Conservation (phyloP, 2,329 filamentous ascomycete genomes). For the Elsinoe batatas region DNA sequence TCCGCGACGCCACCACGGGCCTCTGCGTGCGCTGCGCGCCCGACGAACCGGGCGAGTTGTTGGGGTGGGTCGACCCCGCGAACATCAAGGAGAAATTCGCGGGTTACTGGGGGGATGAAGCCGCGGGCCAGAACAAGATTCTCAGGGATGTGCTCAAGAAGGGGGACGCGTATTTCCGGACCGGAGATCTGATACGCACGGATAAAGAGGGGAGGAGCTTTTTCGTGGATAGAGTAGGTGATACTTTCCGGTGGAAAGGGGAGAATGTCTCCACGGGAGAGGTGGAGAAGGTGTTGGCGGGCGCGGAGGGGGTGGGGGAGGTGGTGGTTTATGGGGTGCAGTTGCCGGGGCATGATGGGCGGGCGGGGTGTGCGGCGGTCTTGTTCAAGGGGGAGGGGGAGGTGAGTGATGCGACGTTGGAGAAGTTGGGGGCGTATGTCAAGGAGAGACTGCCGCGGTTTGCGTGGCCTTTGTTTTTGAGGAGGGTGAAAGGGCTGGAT, state of each 20-base stretch:
- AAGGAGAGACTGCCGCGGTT: slow-evolving; percentile 55
- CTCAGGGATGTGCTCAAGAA: slow-evolving; percentile 61
- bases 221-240: slow-evolving; percentile 73
- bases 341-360: slow-evolving; percentile 70
- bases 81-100: slow-evolving; percentile 60
- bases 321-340: slow-evolving; percentile 80
- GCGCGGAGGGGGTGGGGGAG: slow-evolving; percentile 58
- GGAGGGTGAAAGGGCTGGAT: slow-evolving; percentile 52
- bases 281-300: slow-evolving; percentile 64
- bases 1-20: slow-evolving; percentile 58
- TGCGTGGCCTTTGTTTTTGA: slow-evolving; percentile 67
- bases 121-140: slow-evolving; percentile 64
- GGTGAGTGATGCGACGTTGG: slow-evolving; percentile 37
- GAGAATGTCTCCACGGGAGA: slow-evolving; percentile 43
- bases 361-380: slow-evolving; percentile 71
- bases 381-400: slow-evolving; percentile 38
- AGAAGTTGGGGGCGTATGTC: slow-evolving; percentile 53
- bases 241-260: slow-evolving; percentile 72
- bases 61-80: slow-evolving; percentile 58
- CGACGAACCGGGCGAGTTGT: slow-evolving; percentile 63
- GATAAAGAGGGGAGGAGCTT: slow-evolving; percentile 61
- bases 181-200: slow-evolving; percentile 70
- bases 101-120: slow-evolving; percentile 68
- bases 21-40: slow-evolving; percentile 51
- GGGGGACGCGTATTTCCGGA: slow-evolving; percentile 74